Percentiles rank a stretch among this genome's conserved stretches.
Evolutionary conservation across 192 early-diverging fungal species (phyloP).

Genomic region (Backusella mclennaniae): DNA sequence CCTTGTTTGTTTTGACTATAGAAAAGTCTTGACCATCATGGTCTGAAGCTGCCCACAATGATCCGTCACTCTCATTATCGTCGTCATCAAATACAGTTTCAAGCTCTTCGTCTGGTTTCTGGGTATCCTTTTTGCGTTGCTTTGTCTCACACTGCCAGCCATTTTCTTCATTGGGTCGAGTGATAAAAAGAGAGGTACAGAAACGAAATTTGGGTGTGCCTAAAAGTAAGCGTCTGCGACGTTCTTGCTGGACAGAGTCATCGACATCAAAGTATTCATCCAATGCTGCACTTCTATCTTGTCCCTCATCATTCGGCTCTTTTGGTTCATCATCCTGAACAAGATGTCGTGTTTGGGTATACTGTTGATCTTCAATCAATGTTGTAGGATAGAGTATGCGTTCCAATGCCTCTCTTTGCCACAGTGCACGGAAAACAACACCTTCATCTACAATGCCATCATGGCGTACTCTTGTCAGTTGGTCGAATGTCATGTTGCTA

Average conservation of each 20-base stretch:
- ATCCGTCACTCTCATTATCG: neutral
- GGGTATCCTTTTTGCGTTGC: neutral
- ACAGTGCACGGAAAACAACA: slow-evolving; percentile 33
- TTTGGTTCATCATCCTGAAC: neutral
- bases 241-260: slow-evolving; percentile 14
- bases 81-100: neutral
- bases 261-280: slow-evolving; percentile 39
- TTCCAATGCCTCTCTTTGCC: slow-evolving; percentile 36
- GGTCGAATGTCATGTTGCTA: slow-evolving; percentile 40
- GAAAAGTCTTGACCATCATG: neutral
- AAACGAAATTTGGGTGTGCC: slow-evolving; percentile 30
- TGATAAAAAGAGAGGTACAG: slow-evolving; percentile 13
- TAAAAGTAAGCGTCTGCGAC: slow-evolving; percentile 17
- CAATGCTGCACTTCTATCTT: slow-evolving; percentile 23
- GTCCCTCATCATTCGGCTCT: neutral
- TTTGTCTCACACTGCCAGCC: slow-evolving; percentile 3
- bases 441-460: slow-evolving; percentile 35
- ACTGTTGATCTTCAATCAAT: neutral
- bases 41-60: neutral
- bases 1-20: neutral
- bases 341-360: neutral
- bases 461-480: slow-evolving; percentile 26
- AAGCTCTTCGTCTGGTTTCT: neutral
- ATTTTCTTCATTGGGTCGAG: slow-evolving; percentile 8
- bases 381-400: slow-evolving; percentile 25